These are phyloP conservation scores for Alectoria sarmentosa DNA, from an alignment of 495 filamentous ascomycete genomes.

Conservation along the genomic window DNA sequence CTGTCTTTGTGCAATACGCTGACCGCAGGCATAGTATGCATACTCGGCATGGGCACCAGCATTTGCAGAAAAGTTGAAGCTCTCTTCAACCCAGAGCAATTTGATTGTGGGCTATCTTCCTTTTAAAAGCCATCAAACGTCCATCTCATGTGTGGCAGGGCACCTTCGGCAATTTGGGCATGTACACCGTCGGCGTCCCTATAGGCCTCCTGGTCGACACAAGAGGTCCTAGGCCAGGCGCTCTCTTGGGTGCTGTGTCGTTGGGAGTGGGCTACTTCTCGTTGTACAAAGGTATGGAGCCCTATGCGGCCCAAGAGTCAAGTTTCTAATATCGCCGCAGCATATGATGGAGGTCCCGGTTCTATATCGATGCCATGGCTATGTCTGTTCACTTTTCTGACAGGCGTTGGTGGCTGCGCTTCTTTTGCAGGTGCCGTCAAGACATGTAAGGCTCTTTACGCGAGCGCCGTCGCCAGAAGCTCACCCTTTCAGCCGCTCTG, in stretches of 20 bases:
- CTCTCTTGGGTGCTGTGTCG: conserved; percentile 62
- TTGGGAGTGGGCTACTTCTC: conserved; percentile 77
- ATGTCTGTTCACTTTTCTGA: conserved; percentile 76
- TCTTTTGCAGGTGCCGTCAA: conserved; percentile 86
- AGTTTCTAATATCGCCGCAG: conserved; percentile 27
- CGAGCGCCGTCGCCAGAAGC: neutral
- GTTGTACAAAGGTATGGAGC: conserved; percentile 52
- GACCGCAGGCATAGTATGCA: conserved; percentile 61
- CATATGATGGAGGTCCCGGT: conserved; percentile 42
- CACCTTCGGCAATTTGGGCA: conserved; percentile 85
- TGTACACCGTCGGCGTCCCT: conserved; percentile 89
- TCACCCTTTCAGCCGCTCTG: conserved; percentile 54
- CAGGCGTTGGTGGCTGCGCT: conserved; percentile 79
- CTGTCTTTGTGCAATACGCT: conserved; percentile 4
- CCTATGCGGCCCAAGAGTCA: neutral
- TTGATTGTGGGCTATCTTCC: conserved; percentile 57
- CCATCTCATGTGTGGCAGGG: conserved; percentile 46
- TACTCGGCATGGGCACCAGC: conserved; percentile 98
- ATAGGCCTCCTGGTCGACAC: conserved; percentile 81
- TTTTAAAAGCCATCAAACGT: conserved; percentile 6
- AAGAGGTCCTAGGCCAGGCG: conserved; percentile 70
- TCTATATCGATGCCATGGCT: conserved; percentile 62
- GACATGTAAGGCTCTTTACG: conserved; percentile 41
- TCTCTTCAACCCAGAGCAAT: conserved; percentile 86
- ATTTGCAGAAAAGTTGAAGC: conserved; percentile 76